Percentiles rank a stretch among this genome's conserved stretches.
Conservation (phyloP, 2,329 filamentous ascomycete genomes). For the Diaporthe eres region DNA sequence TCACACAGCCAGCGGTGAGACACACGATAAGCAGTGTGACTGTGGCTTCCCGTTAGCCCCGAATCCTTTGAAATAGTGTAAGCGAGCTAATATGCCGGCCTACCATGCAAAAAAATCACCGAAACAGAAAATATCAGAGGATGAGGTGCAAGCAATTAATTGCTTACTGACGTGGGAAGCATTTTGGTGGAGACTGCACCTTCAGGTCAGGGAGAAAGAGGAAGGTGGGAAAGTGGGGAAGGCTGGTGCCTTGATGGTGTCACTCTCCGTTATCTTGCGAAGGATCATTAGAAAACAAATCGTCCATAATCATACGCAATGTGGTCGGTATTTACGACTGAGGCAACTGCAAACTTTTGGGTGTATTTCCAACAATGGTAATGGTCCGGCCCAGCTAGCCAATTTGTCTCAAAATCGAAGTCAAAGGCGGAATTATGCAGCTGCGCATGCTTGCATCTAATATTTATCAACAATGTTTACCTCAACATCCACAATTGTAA, state of each 20-base stretch:
- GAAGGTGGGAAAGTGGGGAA: background rate
- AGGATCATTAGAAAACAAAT: too few relatives aligned
- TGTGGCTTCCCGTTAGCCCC: background rate
- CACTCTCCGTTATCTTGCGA: background rate
- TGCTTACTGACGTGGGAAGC: background rate
- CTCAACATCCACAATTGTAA: background rate
- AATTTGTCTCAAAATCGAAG: too few relatives aligned
- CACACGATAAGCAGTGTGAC: background rate
- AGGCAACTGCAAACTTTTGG: too few relatives aligned
- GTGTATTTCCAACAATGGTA: too few relatives aligned
- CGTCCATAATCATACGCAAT: too few relatives aligned
- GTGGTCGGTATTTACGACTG: too few relatives aligned
- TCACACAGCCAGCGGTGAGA: slow-evolving; percentile 1
- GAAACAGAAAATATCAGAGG: background rate
- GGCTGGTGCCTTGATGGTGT: background rate
- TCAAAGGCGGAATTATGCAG: background rate
- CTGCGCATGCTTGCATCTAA: background rate
- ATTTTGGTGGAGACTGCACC: too few relatives aligned
- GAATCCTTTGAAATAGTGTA: background rate
- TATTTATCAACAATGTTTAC: background rate
- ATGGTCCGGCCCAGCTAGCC: too few relatives aligned
- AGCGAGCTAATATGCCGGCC: background rate
- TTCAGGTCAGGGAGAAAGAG: background rate
- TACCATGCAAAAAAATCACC: background rate
- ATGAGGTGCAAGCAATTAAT: too few relatives aligned